phyloP scores from a whole-genome alignment of 352 stramenopile genomes.

The Globisporangium spinosum region DNA sequence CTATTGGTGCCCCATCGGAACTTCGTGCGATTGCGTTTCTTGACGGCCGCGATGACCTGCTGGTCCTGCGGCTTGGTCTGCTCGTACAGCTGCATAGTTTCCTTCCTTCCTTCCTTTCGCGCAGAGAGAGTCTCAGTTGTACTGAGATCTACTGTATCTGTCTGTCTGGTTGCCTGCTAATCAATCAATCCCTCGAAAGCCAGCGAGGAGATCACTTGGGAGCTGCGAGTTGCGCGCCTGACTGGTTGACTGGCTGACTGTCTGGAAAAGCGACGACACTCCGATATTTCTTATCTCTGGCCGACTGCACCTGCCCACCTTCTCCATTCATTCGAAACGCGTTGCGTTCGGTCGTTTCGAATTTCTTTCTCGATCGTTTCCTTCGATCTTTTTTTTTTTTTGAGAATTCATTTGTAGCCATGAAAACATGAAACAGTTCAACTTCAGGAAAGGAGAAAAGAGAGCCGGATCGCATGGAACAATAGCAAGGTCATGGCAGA shows the following conservation, averaged over 20 bases:
- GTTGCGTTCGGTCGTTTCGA: not conserved
- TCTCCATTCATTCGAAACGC: not conserved
- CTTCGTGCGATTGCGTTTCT: constrained; percentile 16
- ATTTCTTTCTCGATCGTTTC: not conserved
- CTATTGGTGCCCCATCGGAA: constrained; percentile 14
- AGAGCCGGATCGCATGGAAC: not conserved
- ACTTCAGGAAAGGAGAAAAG: not conserved
- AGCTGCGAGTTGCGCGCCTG: not conserved
- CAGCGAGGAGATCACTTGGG: not conserved
- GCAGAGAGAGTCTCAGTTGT: not conserved
- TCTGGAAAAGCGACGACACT: too few species aligned
- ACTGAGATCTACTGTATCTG: not conserved
- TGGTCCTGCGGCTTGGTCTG: constrained; percentile 19
- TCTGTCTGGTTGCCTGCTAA: not conserved
- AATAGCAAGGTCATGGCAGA: not conserved
- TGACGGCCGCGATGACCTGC: constrained; percentile 14
- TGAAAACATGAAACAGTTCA: not conserved
- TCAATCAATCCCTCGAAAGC: not conserved
- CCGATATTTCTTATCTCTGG: not conserved
- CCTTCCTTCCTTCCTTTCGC: not conserved
- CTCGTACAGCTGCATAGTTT: constrained; percentile 13
- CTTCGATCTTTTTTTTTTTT: not conserved
- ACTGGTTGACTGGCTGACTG: not conserved
- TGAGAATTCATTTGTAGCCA: not conserved
- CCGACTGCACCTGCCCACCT: not conserved